Evolutionary conservation across 2,329 filamentous ascomycete genomes (phyloP).

Genomic region (Dichotomopilus funicola): DNA sequence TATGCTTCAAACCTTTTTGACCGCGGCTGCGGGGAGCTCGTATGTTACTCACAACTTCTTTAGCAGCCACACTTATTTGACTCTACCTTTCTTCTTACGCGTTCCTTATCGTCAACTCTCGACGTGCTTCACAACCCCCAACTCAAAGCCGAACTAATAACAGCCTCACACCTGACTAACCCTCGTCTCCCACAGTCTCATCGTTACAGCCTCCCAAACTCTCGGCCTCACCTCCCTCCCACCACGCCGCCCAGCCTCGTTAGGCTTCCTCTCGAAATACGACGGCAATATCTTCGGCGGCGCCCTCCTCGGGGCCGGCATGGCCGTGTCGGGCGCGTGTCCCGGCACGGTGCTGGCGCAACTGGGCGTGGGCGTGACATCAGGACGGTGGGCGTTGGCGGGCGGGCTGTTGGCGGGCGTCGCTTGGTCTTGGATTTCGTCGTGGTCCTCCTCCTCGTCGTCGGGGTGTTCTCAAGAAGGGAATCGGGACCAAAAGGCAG

Average conservation of each 20-base stretch:
- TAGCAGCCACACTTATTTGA: not conserved
- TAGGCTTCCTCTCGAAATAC: conserved; percentile 46
- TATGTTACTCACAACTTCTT: conserved; percentile 33
- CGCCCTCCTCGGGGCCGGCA: conserved; percentile 55
- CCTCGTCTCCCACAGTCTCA: conserved; percentile 28
- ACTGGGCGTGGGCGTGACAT: conserved; percentile 45
- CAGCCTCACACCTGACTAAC: not conserved
- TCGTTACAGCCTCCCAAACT: conserved; percentile 41
- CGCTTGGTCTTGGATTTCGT: conserved; percentile 42
- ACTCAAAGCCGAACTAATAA: conserved; percentile 9
- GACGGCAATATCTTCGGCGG: conserved; percentile 63
- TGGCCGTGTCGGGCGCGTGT: conserved; percentile 59
- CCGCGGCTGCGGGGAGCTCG: conserved; percentile 56
- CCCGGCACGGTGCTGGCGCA: conserved; percentile 60
- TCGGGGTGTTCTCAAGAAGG: not conserved
- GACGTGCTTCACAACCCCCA: not conserved
- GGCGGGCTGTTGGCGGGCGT: conserved; percentile 53
- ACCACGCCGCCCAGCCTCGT: conserved; percentile 44
- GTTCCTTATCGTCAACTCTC: not conserved
- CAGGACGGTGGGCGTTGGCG: conserved; percentile 45
- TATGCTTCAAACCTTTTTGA: conserved; percentile 59
- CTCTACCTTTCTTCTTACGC: conserved; percentile 1
- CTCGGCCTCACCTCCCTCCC: conserved; percentile 37
- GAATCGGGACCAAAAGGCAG: not conserved
- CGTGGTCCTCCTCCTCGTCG: conserved; percentile 20